phyloP scores from a whole-genome alignment of 192 early-diverging fungal genomes.

The Dimargaris verticillata region DNA sequence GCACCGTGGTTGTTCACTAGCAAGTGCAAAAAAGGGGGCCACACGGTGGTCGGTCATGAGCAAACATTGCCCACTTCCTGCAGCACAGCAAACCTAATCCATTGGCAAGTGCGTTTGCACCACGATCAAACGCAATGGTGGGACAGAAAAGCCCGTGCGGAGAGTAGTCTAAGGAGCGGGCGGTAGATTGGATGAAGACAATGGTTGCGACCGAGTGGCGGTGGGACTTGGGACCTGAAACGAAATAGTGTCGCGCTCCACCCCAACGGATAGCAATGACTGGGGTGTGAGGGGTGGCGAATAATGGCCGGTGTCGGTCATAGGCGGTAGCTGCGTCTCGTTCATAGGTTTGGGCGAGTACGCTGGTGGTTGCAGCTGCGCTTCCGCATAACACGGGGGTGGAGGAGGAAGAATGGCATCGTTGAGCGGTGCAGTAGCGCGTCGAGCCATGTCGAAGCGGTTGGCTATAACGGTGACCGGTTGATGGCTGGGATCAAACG shows the following conservation, averaged over 20 bases:
- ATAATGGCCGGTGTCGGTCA: background rate
- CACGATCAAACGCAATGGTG: too few relatives aligned
- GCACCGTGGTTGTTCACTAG: too few relatives aligned
- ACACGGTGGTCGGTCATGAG: too few relatives aligned
- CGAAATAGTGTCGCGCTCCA: background rate
- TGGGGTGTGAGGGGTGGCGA: background rate
- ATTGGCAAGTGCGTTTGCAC: too few relatives aligned
- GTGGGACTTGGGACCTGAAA: background rate
- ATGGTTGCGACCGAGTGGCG: too few relatives aligned
- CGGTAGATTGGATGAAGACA: too few relatives aligned
- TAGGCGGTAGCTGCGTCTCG: background rate
- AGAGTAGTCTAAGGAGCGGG: slow-evolving; percentile 1
- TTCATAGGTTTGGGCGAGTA: background rate
- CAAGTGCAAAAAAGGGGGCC: too few relatives aligned
- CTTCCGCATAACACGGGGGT: background rate
- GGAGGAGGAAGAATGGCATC: background rate
- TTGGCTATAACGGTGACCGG: background rate
- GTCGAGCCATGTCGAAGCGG: background rate
- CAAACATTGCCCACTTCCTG: too few relatives aligned
- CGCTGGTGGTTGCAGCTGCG: background rate
- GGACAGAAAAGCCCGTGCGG: too few relatives aligned
- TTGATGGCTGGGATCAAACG: background rate
- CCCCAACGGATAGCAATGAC: background rate
- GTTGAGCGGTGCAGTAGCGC: background rate
- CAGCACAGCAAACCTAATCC: too few relatives aligned